Conservation (phyloP, 192 early-diverging fungal species). For the Rhizophagus prolifer region DNA sequence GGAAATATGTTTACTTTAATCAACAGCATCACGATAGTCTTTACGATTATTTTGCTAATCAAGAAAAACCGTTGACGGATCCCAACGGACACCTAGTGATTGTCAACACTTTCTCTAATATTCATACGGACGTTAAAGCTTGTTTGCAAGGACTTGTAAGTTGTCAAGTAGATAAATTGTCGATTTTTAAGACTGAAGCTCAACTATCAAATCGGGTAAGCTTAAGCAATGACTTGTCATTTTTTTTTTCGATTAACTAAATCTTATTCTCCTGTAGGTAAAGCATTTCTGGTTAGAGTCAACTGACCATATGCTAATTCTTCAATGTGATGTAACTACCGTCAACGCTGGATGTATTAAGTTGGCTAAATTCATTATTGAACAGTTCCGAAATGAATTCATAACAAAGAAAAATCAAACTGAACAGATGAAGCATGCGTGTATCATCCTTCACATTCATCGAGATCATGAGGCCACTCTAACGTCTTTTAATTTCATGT, state of each 20-base stretch:
- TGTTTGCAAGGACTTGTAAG: not conserved
- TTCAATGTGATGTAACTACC: constrained; percentile 17
- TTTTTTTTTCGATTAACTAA: not conserved
- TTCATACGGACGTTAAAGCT: constrained; percentile 11
- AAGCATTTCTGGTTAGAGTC: constrained; percentile 26
- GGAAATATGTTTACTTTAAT: constrained; percentile 20
- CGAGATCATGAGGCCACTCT: not conserved
- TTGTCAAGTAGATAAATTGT: constrained; percentile 13
- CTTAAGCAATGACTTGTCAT: not conserved
- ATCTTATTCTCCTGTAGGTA: not conserved
- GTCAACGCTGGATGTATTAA: constrained; percentile 25
- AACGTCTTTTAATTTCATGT: constrained; percentile 24
- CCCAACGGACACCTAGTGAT: not conserved
- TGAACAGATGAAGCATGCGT: not conserved
- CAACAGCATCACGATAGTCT: not conserved
- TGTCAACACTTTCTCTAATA: constrained; percentile 22
- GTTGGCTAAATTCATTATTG: constrained; percentile 24
- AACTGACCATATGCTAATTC: not conserved
- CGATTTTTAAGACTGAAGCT: constrained; percentile 19
- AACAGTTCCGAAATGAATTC: constrained; percentile 16
- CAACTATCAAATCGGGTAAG: constrained; percentile 1
- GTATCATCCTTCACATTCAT: constrained; percentile 27
- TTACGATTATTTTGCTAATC: not conserved
- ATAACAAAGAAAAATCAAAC: not conserved
- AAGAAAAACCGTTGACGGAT: not conserved